Evolutionary conservation across 169 alveolate species (phyloP).

Genomic region (Cyclospora cayetanensis): DNA sequence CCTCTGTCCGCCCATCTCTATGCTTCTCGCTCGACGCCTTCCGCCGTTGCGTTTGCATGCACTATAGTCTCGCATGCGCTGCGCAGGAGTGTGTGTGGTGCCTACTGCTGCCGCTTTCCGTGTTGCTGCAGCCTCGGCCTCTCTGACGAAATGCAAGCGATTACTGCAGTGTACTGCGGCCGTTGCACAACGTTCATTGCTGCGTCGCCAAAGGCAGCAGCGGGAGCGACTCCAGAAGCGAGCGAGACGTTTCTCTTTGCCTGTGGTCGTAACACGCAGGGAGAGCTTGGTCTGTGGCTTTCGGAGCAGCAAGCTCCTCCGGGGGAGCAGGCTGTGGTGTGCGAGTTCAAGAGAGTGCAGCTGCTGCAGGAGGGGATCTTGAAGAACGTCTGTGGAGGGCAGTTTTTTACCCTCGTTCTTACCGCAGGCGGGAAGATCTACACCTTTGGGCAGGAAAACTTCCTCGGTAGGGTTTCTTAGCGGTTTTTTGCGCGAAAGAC

Average conservation of each 20-base stretch:
- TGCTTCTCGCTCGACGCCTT: no score
- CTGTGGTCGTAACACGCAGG: slow-evolving; percentile 66
- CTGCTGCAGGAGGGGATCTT: not conserved
- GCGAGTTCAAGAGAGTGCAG: not conserved
- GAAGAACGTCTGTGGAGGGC: slow-evolving; percentile 60
- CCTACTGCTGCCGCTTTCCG: slow-evolving; percentile 28
- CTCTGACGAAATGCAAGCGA: not conserved
- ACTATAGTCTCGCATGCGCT: no score
- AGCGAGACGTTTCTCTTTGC: slow-evolving; percentile 11
- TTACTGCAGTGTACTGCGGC: slow-evolving; percentile 41
- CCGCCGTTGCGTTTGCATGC: no score
- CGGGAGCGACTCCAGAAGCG: not conserved
- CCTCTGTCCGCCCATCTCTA: not conserved
- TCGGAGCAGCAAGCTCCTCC: not conserved
- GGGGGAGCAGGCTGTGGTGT: slow-evolving; percentile 8
- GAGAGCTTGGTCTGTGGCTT: slow-evolving; percentile 62
- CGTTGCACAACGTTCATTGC: slow-evolving; percentile 50
- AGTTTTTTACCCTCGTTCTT: slow-evolving; percentile 56
- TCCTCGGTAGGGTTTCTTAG: slow-evolving; percentile 26
- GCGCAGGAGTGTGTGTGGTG: no score
- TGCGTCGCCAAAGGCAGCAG: not conserved
- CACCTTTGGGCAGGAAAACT: slow-evolving; percentile 60
- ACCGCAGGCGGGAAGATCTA: slow-evolving; percentile 7
- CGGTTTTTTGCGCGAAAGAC: not conserved
- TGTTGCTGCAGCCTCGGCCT: slow-evolving; percentile 17